A percentile compares a stretch with the other conserved stretches of the same genome.
Evolutionary conservation across 306 rosid genomes (phyloP).

Genomic region (Trifolium dubium): DNA sequence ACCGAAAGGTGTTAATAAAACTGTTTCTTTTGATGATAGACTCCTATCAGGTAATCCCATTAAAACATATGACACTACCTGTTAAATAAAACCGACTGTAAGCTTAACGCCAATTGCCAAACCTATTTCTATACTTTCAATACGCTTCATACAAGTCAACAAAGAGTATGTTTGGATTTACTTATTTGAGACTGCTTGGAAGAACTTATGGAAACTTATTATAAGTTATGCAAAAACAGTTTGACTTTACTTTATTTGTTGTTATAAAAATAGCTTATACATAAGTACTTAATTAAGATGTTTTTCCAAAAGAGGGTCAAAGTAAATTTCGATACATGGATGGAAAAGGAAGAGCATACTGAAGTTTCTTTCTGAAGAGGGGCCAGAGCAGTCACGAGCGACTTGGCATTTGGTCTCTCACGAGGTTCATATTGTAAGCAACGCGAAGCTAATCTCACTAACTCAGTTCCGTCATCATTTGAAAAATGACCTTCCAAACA

Average conservation of each 20-base stretch:
- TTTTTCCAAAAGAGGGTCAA: not conserved
- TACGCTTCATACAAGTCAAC: conserved; percentile 28
- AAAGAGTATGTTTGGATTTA: not conserved
- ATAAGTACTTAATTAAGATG: not conserved
- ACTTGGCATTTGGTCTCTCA: conserved; percentile 86
- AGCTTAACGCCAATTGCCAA: conserved; percentile 35
- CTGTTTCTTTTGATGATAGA: conserved; percentile 60
- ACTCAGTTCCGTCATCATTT: conserved; percentile 83
- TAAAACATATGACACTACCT: conserved; percentile 75
- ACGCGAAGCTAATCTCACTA: conserved; percentile 82
- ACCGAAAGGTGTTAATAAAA: conserved; percentile 75
- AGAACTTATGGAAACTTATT: not conserved
- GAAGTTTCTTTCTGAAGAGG: conserved; percentile 91
- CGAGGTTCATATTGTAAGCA: conserved; percentile 90
- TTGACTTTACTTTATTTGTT: not conserved
- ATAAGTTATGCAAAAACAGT: not conserved
- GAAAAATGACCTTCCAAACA: conserved; percentile 87
- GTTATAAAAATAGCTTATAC: not conserved
- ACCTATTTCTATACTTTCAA: conserved; percentile 32
- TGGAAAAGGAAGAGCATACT: conserved; percentile 46
- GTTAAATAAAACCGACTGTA: conserved; percentile 46
- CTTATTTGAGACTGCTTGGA: no score
- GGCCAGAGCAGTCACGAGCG: conserved; percentile 73
- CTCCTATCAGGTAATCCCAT: conserved; percentile 77
- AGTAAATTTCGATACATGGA: not conserved